Percentiles rank a stretch among this genome's conserved stretches.
phyloP scores from a whole-genome alignment of 768 basidiomycete genomes.

The Guyanaporus albipodus region DNA sequence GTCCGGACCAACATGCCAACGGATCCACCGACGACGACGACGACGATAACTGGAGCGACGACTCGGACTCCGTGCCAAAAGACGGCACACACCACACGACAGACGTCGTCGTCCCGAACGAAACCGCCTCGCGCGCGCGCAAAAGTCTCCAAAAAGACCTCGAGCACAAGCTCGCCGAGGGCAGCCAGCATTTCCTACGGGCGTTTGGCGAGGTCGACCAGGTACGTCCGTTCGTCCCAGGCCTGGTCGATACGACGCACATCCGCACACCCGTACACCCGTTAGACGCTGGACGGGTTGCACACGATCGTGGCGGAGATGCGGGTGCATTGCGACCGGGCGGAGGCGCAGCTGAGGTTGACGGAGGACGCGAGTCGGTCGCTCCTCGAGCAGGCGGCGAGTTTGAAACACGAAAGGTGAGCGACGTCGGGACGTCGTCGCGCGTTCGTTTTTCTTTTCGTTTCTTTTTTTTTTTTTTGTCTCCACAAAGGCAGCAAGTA shows the following conservation, averaged over 20 bases:
- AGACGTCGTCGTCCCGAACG: constrained; percentile 42
- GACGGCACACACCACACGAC: constrained; percentile 13
- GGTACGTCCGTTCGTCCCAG: constrained; percentile 44
- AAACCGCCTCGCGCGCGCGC: constrained; percentile 68
- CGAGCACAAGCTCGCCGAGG: constrained; percentile 76
- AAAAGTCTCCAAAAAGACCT: constrained; percentile 82
- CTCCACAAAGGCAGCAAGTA: constrained; percentile 69
- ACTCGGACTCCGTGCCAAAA: constrained; percentile 7
- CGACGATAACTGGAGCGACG: constrained; percentile 30
- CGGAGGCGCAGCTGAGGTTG: constrained; percentile 67
- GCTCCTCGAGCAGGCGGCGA: constrained; percentile 79
- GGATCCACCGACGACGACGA: constrained; percentile 33
- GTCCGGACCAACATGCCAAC: constrained; percentile 26
- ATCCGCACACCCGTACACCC: no score
- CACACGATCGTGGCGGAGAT: constrained; percentile 77
- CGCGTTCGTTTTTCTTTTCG: no score
- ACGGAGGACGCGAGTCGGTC: constrained; percentile 76
- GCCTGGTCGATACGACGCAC: no score
- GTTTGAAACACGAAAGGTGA: constrained; percentile 68
- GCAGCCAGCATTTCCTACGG: constrained; percentile 76
- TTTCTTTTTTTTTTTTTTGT: no score
- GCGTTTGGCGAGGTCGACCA: constrained; percentile 88
- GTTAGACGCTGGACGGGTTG: constrained; percentile 78
- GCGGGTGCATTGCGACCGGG: constrained; percentile 78
- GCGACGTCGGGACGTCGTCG: no score